Base-by-base conservation (phyloP, 768 basidiomycete genomes). In the Rhizopogon vesiculosus region DNA sequence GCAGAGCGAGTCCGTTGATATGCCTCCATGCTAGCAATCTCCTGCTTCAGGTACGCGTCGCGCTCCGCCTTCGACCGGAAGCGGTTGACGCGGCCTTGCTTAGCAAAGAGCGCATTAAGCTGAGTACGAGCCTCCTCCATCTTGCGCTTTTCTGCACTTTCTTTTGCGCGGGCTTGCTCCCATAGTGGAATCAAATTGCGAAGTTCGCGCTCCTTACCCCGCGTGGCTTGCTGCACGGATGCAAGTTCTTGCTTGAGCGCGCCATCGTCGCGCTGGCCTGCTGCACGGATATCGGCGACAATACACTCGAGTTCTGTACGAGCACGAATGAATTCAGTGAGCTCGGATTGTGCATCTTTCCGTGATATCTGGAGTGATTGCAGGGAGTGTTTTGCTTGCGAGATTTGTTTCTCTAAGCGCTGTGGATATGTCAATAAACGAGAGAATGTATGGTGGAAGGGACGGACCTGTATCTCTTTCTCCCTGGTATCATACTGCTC, bases 301-400 rank as follows among this genome's bases (percentile, higher is more conserved):
- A 82, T 76, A 62, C 94, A 96, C 61, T 93, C 85, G 18, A 98
- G 75, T 65, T 97, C 91, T 2, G 94, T 96, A 22, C 87, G 82
- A 0, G 87, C 78, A 25, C 91, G 85, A 43, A 93, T 79, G 42
- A 94, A 84, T 63, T 98, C 96, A 2, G 86, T 87, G 51, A 97
- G 79, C 66, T 99, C 96, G 15, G 80, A 71, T 61, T 91, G 89
- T 2, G 85, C 80, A 51, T 94, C 91, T 59, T 85, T 78, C 16
- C 89, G 86, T 2, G 85, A 83, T 33, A 89, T 74, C 9, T 75
- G 72, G 51, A 88, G 76, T 5, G 90, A 86, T n/a, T 89, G 85
- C 4, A 90, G 75, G 6, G 78, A 70, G 59, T 91, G 90, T 53
- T 84, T 85, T 3, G 81, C 78, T 54, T 87, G 81, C 0, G 86